These are phyloP conservation scores for Pisolithus marmoratus DNA, from an alignment of 768 basidiomycete species.

Conservation along the genomic window DNA sequence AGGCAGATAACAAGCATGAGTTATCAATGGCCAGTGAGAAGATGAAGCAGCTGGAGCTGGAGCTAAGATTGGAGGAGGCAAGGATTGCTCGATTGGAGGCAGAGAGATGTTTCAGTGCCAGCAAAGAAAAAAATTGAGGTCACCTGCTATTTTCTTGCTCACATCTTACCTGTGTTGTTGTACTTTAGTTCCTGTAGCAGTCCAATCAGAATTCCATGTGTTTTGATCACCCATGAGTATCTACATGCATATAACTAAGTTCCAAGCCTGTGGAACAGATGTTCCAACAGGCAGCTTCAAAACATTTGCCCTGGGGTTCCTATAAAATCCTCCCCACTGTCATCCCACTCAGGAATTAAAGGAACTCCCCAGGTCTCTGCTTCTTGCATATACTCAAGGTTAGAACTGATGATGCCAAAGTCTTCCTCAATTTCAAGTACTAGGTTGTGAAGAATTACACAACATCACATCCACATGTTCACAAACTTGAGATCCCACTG, in stretches of 20 bases:
- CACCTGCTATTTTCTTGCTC: not conserved
- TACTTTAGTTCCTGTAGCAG: too few relatives aligned
- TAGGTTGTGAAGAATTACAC: slow-evolving; percentile 9
- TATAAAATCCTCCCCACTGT: not conserved
- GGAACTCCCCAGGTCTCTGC: not conserved
- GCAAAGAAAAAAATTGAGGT: not conserved
- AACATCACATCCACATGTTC: slow-evolving; percentile 3
- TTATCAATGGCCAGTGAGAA: not conserved
- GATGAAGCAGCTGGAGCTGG: not conserved
- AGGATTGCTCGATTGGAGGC: not conserved
- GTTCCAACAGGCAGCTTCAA: not conserved
- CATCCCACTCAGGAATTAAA: not conserved
- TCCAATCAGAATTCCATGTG: not conserved
- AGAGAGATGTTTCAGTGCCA: not conserved
- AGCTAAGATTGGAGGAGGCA: not conserved
- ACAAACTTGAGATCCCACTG: not conserved
- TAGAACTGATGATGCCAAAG: not conserved
- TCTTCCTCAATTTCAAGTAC: slow-evolving; percentile 9
- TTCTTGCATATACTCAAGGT: not conserved
- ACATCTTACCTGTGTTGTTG: too few relatives aligned
- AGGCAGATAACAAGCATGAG: not conserved
- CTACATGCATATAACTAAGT: too few relatives aligned
- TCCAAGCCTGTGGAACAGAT: not conserved
- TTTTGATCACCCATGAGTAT: not conserved
- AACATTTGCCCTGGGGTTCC: not conserved